Evolutionary conservation across 1,139 yeast genomes (phyloP).

Genomic region (Yamadazyma atlantica): DNA sequence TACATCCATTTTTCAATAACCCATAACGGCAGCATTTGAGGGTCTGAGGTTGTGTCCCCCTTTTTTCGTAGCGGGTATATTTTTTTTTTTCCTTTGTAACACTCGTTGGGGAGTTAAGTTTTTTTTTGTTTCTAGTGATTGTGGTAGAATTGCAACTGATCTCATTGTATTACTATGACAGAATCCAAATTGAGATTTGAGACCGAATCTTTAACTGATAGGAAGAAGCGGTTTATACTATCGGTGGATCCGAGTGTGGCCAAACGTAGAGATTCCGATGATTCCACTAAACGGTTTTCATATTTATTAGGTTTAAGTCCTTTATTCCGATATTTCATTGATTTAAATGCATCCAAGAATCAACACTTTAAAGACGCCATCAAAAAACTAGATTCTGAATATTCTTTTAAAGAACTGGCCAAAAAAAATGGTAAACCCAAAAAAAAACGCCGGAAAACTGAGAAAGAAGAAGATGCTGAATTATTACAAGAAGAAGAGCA

Average conservation of each 20-base stretch:
- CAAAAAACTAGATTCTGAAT: constrained; percentile 42
- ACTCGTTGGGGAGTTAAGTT: too few relatives aligned
- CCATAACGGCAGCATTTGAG: neutral
- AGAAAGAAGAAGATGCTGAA: constrained; percentile 92
- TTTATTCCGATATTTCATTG: constrained; percentile 84
- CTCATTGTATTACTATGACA: constrained; percentile 5
- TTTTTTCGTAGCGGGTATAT: too few relatives aligned
- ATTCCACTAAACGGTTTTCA: constrained; percentile 76
- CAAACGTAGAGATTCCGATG: constrained; percentile 57
- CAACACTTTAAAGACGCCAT: constrained; percentile 55
- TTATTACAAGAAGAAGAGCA: constrained; percentile 73
- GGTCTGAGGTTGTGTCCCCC: neutral
- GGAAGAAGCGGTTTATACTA: constrained; percentile 49
- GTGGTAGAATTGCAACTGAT: too few relatives aligned
- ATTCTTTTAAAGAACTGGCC: constrained; percentile 18
- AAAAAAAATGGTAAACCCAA: constrained; percentile 20
- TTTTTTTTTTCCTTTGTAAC: too few relatives aligned
- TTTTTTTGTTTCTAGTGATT: neutral
- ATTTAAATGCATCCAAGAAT: constrained; percentile 75
- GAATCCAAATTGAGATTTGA: constrained; percentile 5
- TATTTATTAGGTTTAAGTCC: constrained; percentile 83
- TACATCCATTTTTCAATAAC: neutral
- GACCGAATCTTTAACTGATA: constrained; percentile 27
- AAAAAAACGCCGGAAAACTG: constrained; percentile 60
- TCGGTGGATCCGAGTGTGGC: constrained; percentile 55